phyloP scores from a whole-genome alignment of 1,284 basidiomycete species.

The Boletus hoseneyae region DNA sequence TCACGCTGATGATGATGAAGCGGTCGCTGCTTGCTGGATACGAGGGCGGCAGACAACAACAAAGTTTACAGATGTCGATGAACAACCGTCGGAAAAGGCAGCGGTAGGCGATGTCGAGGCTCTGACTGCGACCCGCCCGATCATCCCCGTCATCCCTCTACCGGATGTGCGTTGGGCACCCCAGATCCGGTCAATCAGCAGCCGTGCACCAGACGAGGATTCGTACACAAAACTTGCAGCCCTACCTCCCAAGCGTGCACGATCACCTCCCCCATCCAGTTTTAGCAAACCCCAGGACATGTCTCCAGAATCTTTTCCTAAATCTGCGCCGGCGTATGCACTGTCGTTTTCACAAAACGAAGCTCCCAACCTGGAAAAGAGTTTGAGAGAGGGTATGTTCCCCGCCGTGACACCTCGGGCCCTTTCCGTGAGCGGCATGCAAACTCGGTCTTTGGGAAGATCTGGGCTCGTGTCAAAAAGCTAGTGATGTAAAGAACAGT shows the following conservation, averaged over 20 bases:
- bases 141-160: conserved; percentile 25
- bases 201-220: conserved; percentile 10
- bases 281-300: conserved; percentile 3
- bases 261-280: conserved; percentile 21
- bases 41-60: conserved; percentile 8
- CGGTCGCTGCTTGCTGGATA: conserved; percentile 5
- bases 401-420: conserved; percentile 25
- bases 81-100: conserved; percentile 6
- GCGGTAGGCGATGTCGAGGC: conserved; percentile 20
- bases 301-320: conserved; percentile 11
- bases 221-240: conserved; percentile 3
- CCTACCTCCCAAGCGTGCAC: conserved; percentile 15
- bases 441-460: conserved; percentile 21
- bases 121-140: conserved; percentile 9
- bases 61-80: not conserved
- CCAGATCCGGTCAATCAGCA: conserved; percentile 35
- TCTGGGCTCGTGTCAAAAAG: conserved; percentile 6
- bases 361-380: not conserved
- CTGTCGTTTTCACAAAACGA: conserved; percentile 9
- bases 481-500: not conserved
- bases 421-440: conserved; percentile 31
- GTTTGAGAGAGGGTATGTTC: conserved; percentile 1
- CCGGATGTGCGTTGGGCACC: conserved; percentile 40
- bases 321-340: conserved; percentile 19
- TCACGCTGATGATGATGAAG: conserved; percentile 10